These are phyloP conservation scores for Paramecium tetraurelia DNA, from an alignment of 73 alveolate species.

Conservation along the genomic window DNA sequence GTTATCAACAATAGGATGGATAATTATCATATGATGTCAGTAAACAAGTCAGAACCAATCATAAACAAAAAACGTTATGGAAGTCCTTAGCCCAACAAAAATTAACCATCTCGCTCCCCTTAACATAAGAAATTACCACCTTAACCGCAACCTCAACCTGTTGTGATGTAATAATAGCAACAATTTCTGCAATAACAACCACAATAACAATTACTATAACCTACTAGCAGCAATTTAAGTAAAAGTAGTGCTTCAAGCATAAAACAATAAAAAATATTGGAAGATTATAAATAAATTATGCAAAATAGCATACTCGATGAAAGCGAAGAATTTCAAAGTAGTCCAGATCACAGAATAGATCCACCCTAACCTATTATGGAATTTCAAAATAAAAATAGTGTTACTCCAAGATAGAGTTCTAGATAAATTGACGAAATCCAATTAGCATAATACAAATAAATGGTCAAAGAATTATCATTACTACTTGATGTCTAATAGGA, in stretches of 20 bases:
- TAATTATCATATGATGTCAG: background rate
- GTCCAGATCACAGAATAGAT: conserved; percentile 21
- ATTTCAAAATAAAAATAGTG: background rate
- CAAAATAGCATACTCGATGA: background rate
- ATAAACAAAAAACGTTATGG: background rate
- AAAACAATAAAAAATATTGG: background rate
- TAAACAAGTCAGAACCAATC: background rate
- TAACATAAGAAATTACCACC: conserved; percentile 17
- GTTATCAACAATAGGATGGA: background rate
- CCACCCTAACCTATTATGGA: conserved; percentile 17
- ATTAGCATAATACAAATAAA: background rate
- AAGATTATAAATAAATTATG: background rate
- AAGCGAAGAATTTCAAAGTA: conserved; percentile 19
- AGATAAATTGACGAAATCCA: background rate
- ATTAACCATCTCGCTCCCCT: background rate
- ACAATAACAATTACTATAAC: background rate
- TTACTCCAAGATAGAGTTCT: background rate
- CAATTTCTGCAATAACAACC: background rate
- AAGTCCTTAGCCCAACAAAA: conserved; percentile 3
- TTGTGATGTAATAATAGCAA: background rate
- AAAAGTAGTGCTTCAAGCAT: conserved; percentile 31
- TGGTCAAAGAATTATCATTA: conserved; percentile 5
- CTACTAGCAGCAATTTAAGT: background rate
- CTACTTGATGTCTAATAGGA: background rate
- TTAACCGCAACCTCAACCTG: conserved; percentile 6